A percentile compares a stretch with the other conserved stretches of the same genome.
Conservation (phyloP, 2,329 filamentous ascomycete species). For the Nothophoma quercina region DNA sequence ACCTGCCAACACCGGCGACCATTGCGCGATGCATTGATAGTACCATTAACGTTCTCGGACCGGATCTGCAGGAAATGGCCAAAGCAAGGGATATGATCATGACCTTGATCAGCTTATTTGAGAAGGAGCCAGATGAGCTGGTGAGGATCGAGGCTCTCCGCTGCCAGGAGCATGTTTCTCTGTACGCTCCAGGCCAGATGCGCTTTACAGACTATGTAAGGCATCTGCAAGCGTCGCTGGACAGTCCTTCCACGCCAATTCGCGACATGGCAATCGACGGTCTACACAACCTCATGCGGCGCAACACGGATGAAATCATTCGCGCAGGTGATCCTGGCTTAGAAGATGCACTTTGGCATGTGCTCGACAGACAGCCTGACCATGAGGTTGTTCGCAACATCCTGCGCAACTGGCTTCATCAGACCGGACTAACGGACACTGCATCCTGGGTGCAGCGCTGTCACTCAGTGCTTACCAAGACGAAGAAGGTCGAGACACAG, state of each 20-base stretch:
- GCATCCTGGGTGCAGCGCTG: constrained; percentile 87
- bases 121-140: constrained; percentile 73
- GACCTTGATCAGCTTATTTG: constrained; percentile 83
- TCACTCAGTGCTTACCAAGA: constrained; percentile 89
- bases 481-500: constrained; percentile 71
- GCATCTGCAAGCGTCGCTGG: constrained; percentile 78
- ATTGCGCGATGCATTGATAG: constrained; percentile 90
- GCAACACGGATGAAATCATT: constrained; percentile 84
- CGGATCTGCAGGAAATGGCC: constrained; percentile 89
- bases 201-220: constrained; percentile 85
- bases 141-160: constrained; percentile 79
- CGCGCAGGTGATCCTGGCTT: constrained; percentile 77
- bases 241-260: constrained; percentile 72
- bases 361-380: constrained; percentile 77
- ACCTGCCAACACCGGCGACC: constrained; percentile 80
- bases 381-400: constrained; percentile 86
- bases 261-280: constrained; percentile 85
- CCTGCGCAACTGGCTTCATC: constrained; percentile 90
- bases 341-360: constrained; percentile 91
- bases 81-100: constrained; percentile 94
- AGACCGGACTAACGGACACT: constrained; percentile 83
- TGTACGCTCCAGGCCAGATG: constrained; percentile 90
- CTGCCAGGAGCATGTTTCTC: constrained; percentile 87
- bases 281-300: constrained; percentile 93
- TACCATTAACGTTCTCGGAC: constrained; percentile 94